Evolutionary conservation across 2,329 filamentous ascomycete species (phyloP).

Genomic region (Diaporthe citriasiana): DNA sequence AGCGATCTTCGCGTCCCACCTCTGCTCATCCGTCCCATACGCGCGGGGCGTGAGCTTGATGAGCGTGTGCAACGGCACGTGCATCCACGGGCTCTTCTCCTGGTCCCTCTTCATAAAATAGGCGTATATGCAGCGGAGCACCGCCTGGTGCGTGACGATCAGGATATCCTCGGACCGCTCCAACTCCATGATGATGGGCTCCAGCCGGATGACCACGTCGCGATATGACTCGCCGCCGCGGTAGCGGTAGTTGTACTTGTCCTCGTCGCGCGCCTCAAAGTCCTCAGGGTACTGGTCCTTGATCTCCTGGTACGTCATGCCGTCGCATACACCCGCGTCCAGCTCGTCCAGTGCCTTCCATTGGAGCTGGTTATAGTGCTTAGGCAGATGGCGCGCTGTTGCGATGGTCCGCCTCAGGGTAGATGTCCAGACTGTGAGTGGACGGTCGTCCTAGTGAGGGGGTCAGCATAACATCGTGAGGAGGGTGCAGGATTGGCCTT

Average conservation of each 20-base stretch:
- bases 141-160: slow-evolving; percentile 97
- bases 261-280: slow-evolving; percentile 94
- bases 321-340: slow-evolving; percentile 96
- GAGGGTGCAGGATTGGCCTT: background rate
- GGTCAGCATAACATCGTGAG: slow-evolving; percentile 47
- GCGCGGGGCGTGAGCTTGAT: slow-evolving; percentile 97
- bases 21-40: slow-evolving; percentile 91
- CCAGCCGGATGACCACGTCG: slow-evolving; percentile 96
- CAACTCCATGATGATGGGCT: slow-evolving; percentile 99
- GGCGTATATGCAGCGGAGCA: slow-evolving; percentile 96
- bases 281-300: slow-evolving; percentile 92
- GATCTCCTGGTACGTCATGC: slow-evolving; percentile 96
- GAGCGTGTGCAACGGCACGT: slow-evolving; percentile 94
- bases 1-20: slow-evolving; percentile 90
- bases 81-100: slow-evolving; percentile 96
- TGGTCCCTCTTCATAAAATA: slow-evolving; percentile 99
- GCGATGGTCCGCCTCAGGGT: slow-evolving; percentile 87
- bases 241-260: slow-evolving; percentile 99
- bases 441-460: slow-evolving; percentile 66
- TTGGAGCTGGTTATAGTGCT: slow-evolving; percentile 91
- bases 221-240: slow-evolving; percentile 95
- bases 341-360: slow-evolving; percentile 99
- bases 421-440: slow-evolving; percentile 74
- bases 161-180: slow-evolving; percentile 97
- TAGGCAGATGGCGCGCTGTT: slow-evolving; percentile 85